Conservation (phyloP, 2,329 filamentous ascomycete species). For the Beauveria sp. region DNA sequence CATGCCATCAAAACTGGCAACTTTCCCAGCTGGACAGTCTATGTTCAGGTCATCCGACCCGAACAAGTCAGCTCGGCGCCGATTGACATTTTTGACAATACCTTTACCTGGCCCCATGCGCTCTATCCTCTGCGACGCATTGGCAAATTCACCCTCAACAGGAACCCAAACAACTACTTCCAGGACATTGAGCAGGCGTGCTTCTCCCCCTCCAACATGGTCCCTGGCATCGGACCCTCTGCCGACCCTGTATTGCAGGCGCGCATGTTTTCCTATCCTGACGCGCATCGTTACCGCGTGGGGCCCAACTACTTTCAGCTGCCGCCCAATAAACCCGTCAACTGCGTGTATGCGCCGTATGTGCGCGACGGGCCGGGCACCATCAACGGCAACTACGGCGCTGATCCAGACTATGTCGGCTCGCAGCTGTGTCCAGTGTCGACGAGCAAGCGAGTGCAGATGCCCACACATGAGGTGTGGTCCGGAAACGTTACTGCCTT, state of each 20-base stretch:
- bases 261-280: slow-evolving; percentile 53
- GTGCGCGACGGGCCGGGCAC: slow-evolving; percentile 18
- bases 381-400: slow-evolving; percentile 20
- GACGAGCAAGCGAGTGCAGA: not conserved
- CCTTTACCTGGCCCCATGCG: slow-evolving; percentile 60
- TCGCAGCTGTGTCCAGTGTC: slow-evolving; percentile 18
- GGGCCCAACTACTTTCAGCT: slow-evolving; percentile 42
- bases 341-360: slow-evolving; percentile 16
- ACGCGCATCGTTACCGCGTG: slow-evolving; percentile 56
- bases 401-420: slow-evolving; percentile 20
- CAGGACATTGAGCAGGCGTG: slow-evolving; percentile 61
- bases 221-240: slow-evolving; percentile 54
- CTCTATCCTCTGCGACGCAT: slow-evolving; percentile 54
- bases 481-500: slow-evolving; percentile 16
- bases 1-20: slow-evolving; percentile 24
- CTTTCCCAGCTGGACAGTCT: slow-evolving; percentile 55
- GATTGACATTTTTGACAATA: slow-evolving; percentile 60
- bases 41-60: slow-evolving; percentile 55
- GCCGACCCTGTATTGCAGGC: slow-evolving; percentile 57
- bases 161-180: slow-evolving; percentile 54
- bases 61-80: slow-evolving; percentile 52
- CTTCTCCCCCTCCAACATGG: slow-evolving; percentile 57
- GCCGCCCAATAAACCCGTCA: slow-evolving; percentile 28
- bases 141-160: slow-evolving; percentile 56
- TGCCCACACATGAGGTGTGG: slow-evolving; percentile 16